Evolutionary conservation across 306 rosid genomes (phyloP), one percentile per base, ranked within the genome.

Genomic region (Prunus dulcis): DNA sequence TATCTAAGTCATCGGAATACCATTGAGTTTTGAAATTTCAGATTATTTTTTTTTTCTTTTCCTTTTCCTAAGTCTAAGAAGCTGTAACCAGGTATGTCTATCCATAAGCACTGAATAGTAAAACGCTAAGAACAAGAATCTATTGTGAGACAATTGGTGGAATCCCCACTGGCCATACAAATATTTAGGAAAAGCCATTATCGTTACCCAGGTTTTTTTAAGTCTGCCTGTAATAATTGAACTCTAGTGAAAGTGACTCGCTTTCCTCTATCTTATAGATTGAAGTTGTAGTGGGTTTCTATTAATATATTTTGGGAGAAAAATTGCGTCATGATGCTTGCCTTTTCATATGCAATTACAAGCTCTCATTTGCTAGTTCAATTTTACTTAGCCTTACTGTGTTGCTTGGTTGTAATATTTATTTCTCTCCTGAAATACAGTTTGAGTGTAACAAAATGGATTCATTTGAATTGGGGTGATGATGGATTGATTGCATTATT

Each of bases 401-500:
- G 46, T 49, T 73, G 14, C 74, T 72, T 60, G 41, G 53, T 71
- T 55, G 63, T 74, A 47, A 50, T 52, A 78, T 47, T 75, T 14
- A 49, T 81, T 51, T 85, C 17, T 67, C 76, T 83, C 55, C 19
- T 82, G 73, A 53, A 68, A 30, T 88, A 83, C 91, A 95, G 99
- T 86, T 87, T 95, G 89, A 95, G 99, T 62, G 97, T 95, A 45
- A 20, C 97, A 56, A 95, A 95, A 82, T 95, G 99, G 99, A 77
- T 95, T 82, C 99, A 95, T 85, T 92, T 95, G 69, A 95, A 95
- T 72, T 95, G 97, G 97, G 99, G 97, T 17, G 97, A 95, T 78
- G 93, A 90, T 18, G 99, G 99, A 60, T 83, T 95, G 67, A 73
- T 95, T 67, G 81, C 92, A 58, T 79, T 92, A 82, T 92, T 92